phyloP scores from a whole-genome alignment of 345 rosid species.

The Turritis glabra region DNA sequence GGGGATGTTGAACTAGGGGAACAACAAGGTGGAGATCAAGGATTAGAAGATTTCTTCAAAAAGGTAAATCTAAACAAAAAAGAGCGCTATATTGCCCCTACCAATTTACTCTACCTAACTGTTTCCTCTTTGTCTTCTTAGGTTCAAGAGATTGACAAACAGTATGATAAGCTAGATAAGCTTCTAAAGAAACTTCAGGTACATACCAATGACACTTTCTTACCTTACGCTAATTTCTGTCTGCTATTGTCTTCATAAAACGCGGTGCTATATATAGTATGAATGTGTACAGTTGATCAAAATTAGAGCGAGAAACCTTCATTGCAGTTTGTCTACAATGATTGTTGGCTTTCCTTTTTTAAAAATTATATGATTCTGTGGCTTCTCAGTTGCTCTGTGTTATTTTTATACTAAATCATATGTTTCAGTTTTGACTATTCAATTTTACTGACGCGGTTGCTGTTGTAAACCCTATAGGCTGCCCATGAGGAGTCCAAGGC shows the following conservation, averaged over 20 bases:
- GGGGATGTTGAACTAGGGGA: constrained; percentile 66
- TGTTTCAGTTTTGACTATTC: background rate
- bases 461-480: constrained; percentile 50
- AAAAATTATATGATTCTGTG: background rate
- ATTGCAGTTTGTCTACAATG: background rate
- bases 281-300: background rate
- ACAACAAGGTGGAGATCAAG: constrained; percentile 60
- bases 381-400: constrained; percentile 13
- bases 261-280: background rate
- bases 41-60: constrained; percentile 84
- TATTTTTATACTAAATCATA: background rate
- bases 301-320: background rate
- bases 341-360: constrained; percentile 8
- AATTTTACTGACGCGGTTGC: background rate
- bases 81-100: background rate
- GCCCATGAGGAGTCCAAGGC: constrained; percentile 94
- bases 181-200: constrained; percentile 93
- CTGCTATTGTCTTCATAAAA: background rate
- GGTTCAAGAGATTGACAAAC: constrained; percentile 94
- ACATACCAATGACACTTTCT: background rate
- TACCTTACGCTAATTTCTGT: background rate
- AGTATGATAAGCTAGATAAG: constrained; percentile 74
- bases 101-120: background rate
- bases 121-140: constrained; percentile 38
- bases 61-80: constrained; percentile 46